Conservation (phyloP, 768 basidiomycete species). For the Tremella yokohamensis region DNA sequence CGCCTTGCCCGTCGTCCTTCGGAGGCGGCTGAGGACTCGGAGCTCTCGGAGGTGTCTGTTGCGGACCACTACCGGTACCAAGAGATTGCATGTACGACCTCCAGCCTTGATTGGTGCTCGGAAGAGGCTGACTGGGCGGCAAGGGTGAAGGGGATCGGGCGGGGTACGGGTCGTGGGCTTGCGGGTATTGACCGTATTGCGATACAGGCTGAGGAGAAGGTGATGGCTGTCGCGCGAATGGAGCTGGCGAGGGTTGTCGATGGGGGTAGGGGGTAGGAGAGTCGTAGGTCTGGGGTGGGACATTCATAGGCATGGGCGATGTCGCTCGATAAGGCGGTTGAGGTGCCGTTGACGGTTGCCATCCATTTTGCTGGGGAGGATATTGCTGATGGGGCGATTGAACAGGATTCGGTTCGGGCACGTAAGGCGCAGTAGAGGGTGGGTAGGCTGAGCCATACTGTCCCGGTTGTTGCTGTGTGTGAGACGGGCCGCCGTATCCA, state of each 20-base stretch:
- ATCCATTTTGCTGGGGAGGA: constrained; percentile 9
- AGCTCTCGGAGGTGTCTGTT: constrained; percentile 15
- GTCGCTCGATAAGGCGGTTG: constrained; percentile 5
- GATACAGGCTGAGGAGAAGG: constrained; percentile 2
- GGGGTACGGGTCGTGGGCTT: neutral
- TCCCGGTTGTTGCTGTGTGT: constrained; percentile 1
- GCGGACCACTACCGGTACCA: constrained; percentile 2
- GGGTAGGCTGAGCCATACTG: constrained; percentile 4
- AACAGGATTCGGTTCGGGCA: constrained; percentile 6
- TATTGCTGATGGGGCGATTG: constrained; percentile 1
- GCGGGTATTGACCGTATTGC: constrained; percentile 2
- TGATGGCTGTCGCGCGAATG: neutral
- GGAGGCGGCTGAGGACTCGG: constrained; percentile 31
- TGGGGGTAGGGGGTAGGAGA: constrained; percentile 13
- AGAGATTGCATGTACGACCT: constrained; percentile 36
- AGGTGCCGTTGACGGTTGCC: constrained; percentile 7
- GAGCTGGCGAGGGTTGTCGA: neutral
- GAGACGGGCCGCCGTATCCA: too few species aligned
- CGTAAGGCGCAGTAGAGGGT: constrained; percentile 1
- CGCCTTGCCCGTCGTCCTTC: constrained; percentile 9
- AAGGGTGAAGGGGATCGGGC: constrained; percentile 9
- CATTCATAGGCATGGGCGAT: constrained; percentile 4
- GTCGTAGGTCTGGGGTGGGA: too few species aligned
- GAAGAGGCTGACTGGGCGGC: constrained; percentile 7
- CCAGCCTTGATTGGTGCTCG: constrained; percentile 28